A percentile compares a stretch with the other conserved stretches of the same genome.
phyloP scores from a whole-genome alignment of 2,329 filamentous ascomycete genomes.

The Plectosphaerella cucumerina region DNA sequence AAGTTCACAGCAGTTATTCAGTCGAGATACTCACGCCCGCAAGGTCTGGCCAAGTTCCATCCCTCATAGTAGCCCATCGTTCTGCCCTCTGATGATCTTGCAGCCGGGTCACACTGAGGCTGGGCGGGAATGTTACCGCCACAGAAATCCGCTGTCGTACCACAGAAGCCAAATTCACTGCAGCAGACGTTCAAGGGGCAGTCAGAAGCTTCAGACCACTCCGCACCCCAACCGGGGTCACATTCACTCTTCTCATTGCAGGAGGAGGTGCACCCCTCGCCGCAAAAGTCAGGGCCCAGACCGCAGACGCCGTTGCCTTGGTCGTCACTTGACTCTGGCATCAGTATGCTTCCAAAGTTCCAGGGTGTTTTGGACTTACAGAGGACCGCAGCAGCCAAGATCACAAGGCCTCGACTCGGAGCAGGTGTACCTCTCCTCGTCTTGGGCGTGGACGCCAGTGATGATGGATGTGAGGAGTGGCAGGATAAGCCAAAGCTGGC shows the following conservation, averaged over 20 bases:
- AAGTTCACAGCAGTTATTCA: neutral
- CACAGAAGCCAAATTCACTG: constrained; percentile 27
- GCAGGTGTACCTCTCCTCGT: constrained; percentile 9
- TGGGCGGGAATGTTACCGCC: neutral
- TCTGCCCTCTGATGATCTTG: neutral
- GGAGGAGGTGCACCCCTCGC: constrained; percentile 16
- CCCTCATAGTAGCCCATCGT: constrained; percentile 26
- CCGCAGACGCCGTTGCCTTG: constrained; percentile 12
- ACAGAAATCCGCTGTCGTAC: constrained; percentile 21
- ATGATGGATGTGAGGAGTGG: neutral
- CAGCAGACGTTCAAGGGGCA: constrained; percentile 36
- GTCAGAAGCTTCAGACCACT: constrained; percentile 15
- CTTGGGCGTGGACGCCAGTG: neutral
- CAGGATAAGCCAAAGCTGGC: neutral
- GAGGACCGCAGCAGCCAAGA: constrained; percentile 14
- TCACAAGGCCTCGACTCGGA: constrained; percentile 9
- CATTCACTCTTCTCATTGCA: constrained; percentile 23
- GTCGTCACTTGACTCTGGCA: constrained; percentile 2
- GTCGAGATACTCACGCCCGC: constrained; percentile 8
- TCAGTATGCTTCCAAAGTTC: neutral
- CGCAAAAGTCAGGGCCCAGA: constrained; percentile 19
- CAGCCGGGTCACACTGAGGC: neutral
- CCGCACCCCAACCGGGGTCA: constrained; percentile 23
- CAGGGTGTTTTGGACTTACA: constrained; percentile 7
- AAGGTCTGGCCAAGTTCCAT: constrained; percentile 13